phyloP scores from a whole-genome alignment of 306 rosid species.

The Delonix regia region DNA sequence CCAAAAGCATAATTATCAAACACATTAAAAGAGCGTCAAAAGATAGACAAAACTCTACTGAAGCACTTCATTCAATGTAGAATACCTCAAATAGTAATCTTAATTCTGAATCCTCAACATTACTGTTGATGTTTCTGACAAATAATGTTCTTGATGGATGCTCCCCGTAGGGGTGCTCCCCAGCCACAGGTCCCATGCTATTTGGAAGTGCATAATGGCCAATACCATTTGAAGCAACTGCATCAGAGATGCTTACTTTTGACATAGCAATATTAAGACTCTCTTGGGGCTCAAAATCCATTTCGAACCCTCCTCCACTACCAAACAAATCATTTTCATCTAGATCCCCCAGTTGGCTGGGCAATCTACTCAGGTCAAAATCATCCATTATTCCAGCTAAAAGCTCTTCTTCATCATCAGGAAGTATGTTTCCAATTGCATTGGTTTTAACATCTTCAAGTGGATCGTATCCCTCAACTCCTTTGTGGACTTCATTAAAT shows the following conservation, averaged over 20 bases:
- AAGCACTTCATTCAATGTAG: conserved; percentile 19
- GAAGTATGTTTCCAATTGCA: conserved; percentile 60
- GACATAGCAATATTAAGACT: conserved; percentile 52
- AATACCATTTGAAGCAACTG: conserved; percentile 51
- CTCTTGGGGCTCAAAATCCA: conserved; percentile 77
- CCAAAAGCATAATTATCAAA: conserved; percentile 15
- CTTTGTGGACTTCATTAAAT: conserved; percentile 40
- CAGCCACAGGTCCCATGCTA: conserved; percentile 72
- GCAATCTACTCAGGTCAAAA: conserved; percentile 76
- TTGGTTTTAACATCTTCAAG: conserved; percentile 49
- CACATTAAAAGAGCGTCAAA: background rate
- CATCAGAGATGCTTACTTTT: conserved; percentile 59
- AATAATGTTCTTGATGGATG: conserved; percentile 88
- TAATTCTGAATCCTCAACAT: conserved; percentile 74
- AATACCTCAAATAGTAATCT: conserved; percentile 65
- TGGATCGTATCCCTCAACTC: conserved; percentile 49
- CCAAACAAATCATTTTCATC: conserved; percentile 77
- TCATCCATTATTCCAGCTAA: conserved; percentile 76
- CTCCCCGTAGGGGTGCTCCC: conserved; percentile 88
- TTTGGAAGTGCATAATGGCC: conserved; percentile 60
- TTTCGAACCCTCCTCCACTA: conserved; percentile 79
- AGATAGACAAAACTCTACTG: background rate
- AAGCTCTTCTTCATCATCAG: conserved; percentile 78
- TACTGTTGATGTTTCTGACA: conserved; percentile 79
- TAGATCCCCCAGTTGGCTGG: conserved; percentile 77